Conservation (phyloP, 2,329 filamentous ascomycete species). For the Fusarium sororula region DNA sequence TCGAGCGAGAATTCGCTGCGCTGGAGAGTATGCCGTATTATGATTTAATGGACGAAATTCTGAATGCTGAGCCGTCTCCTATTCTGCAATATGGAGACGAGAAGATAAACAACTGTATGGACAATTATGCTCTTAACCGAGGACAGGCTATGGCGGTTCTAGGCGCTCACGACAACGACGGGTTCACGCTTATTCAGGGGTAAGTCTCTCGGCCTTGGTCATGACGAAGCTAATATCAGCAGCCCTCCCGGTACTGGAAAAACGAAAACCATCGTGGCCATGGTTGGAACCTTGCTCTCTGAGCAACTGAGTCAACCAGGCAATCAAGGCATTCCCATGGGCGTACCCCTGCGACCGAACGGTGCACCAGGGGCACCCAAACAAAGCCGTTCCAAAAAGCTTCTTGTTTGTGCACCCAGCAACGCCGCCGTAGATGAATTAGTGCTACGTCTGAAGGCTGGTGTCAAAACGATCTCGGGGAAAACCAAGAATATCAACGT, state of each 20-base stretch:
- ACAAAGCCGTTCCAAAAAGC: conserved; percentile 71
- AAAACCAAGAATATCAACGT: conserved; percentile 81
- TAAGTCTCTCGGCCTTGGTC: conserved; percentile 48
- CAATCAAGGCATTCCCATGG: conserved; percentile 46
- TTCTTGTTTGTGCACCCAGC: conserved; percentile 96
- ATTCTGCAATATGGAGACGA: conserved; percentile 83
- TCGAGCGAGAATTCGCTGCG: conserved; percentile 95
- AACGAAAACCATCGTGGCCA: conserved; percentile 96
- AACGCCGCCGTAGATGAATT: conserved; percentile 98
- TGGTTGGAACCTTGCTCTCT: conserved; percentile 81
- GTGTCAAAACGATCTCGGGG: conserved; percentile 81
- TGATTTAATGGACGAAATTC: conserved; percentile 91
- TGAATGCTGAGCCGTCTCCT: conserved; percentile 88
- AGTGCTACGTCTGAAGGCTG: conserved; percentile 89
- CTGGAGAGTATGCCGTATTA: conserved; percentile 93
- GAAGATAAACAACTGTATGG: conserved; percentile 72
- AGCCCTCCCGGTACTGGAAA: conserved; percentile 96
- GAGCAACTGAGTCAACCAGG: conserved; percentile 49
- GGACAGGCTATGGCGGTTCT: conserved; percentile 93
- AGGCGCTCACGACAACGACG: conserved; percentile 93
- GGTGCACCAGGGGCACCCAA: conserved; percentile 31
- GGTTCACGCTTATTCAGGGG: conserved; percentile 95
- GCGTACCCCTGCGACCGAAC: conserved; percentile 43
- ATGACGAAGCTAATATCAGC: conserved; percentile 43
- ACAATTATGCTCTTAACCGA: conserved; percentile 84